Evolutionary conservation across 176 grass and related monocot species (phyloP), one percentile per base, ranked within the genome.

Genomic region (Zoysia pacifica): DNA sequence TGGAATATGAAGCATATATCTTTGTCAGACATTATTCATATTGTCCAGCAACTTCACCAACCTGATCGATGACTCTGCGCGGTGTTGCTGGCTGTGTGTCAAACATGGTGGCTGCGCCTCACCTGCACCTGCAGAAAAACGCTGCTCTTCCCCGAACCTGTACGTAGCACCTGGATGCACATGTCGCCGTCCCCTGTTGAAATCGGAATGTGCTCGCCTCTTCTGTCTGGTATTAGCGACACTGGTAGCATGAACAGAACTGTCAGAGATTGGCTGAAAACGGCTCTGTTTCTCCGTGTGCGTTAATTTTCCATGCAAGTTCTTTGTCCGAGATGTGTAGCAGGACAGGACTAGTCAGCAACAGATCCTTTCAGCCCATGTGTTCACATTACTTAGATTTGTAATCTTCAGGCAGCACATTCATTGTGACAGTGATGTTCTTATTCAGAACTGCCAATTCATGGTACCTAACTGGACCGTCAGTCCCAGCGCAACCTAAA

Each of bases 81-180:
- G 15, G 41, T 6, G 60, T 69, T 64, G 48, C 51, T 53, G 11
- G 37, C 58, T 28, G 28, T 18, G 48, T 69, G 76, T 89, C 87
- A 65, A 88, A 79, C 65, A 70, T 41, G n/a, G 65, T 70, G 82
- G 70, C 76, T 63, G 38, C 6, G 75, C 45, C 76, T 69, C 58
- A 75, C 70, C 86, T 84, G 48, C 48, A 88, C 44, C 64, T 59
- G 65, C 12, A 65, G 82, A 84, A 80, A 87, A 89, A 64, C 5
- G 18, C 38, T 16, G 19, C 43, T 14, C 18, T 44, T 43, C 50
- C 44, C 18, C 18, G 46, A 43, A 59, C 18, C 53, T 45, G 71
- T 69, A 62, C 77, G 37, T 75, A 4, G 64, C 15, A 75, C 70
- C 15, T 75, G 81, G 46, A 56, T 63, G 69, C 11, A 80, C 15